Base-by-base conservation (phyloP, 768 basidiomycete species). In the Neoboletus brunneissimus region DNA sequence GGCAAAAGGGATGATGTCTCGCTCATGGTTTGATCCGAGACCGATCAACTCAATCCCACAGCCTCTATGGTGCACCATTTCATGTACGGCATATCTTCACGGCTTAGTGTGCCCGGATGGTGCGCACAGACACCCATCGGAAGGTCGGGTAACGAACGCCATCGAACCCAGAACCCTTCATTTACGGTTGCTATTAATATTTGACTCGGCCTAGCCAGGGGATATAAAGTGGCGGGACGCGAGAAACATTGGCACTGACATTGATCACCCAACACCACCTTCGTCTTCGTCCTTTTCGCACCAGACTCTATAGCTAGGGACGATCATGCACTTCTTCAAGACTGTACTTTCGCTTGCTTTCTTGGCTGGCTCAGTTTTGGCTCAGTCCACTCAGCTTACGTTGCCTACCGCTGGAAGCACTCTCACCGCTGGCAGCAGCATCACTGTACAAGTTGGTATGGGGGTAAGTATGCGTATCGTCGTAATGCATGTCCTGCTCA, bases 381-480 rank as follows among this genome's bases (percentile, higher is more conserved):
- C 64, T 12, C 66, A 67, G 48, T 45, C 29, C 2, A 53, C 61
- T 23, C 32, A 46, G 22, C 25, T 67, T 32, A 45, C 45, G 8
- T 43, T 32, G 1, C 66, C 66, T 31, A 2, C 56, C 6, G 11
- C 61, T n/a, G 57, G 48, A 5, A 55, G 41, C 15, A 56, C 27
- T 9, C 52, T 67, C 23, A 54, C 42, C 6, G 47, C 48, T 0
- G 66, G 64, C 8, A 23, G 29, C 20, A 8, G 56, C 3, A 16
- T 54, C 23, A 60, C 48, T 4, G 64, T 67, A 2, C 57, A 59
- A 56, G 57, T 67, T 9, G 42, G 35, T 25, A 63, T 67, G 63
- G 54, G 53, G 22, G 66, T 63, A 38, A 53, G 63, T 57, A 38
- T 27, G 5, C 27, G 5, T 4, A 1, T 46, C 42, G 7, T 34